phyloP scores from a whole-genome alignment of 148 eudicot species.

The Fagopyrum homotropicum region DNA sequence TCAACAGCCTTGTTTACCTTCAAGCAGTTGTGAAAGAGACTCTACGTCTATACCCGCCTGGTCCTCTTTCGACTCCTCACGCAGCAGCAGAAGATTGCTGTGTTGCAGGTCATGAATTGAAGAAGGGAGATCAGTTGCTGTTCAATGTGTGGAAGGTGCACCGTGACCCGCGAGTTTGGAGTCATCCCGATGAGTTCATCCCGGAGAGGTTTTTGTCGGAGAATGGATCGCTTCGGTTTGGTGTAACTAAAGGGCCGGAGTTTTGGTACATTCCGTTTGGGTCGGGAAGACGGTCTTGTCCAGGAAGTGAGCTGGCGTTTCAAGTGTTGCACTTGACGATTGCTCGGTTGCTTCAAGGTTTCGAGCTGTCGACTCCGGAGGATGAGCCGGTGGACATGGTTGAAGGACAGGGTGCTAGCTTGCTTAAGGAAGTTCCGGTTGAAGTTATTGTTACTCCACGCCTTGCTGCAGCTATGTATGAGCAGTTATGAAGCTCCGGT shows the following conservation, averaged over 20 bases:
- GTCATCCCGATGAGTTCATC: conserved; percentile 20
- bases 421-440: conserved; percentile 24
- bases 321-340: conserved; percentile 26
- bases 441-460: conserved; percentile 22
- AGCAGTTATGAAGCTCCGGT: not conserved
- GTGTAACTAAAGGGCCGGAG: conserved; percentile 18
- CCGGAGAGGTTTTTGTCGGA: conserved; percentile 29
- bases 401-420: conserved; percentile 16
- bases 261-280: conserved; percentile 36
- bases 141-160: conserved; percentile 29
- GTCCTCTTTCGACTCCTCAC: conserved; percentile 18
- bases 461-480: conserved; percentile 4
- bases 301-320: conserved; percentile 23
- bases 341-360: conserved; percentile 31
- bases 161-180: conserved; percentile 30
- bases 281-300: conserved; percentile 31
- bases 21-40: conserved; percentile 25
- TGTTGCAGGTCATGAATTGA: conserved; percentile 17
- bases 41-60: conserved; percentile 23
- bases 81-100: conserved; percentile 20
- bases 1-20: conserved; percentile 19
- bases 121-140: conserved; percentile 17
- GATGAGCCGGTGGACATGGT: conserved; percentile 23
- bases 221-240: not conserved
- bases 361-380: conserved; percentile 12